These are phyloP conservation scores for Sabuloglossum arenarium DNA, from an alignment of 495 filamentous ascomycete species.

Conservation along the genomic window DNA sequence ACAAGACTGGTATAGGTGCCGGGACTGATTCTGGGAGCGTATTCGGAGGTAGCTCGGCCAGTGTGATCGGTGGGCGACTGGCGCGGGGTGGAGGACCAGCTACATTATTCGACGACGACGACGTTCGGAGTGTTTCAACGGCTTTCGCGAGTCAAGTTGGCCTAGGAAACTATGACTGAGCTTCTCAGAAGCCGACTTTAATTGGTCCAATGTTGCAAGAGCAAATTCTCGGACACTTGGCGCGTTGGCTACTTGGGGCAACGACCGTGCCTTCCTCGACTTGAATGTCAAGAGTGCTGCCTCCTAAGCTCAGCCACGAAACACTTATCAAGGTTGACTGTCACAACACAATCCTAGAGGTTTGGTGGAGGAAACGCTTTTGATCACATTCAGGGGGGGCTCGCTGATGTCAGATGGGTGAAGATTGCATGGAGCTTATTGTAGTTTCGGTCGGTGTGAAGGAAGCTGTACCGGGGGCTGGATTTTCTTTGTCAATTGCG, in stretches of 20 bases:
- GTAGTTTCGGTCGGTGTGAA: not conserved
- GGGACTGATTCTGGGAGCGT: constrained; percentile 39
- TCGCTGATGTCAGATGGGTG: not conserved
- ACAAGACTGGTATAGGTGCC: constrained; percentile 25
- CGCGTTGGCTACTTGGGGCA: not conserved
- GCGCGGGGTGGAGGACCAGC: constrained; percentile 19
- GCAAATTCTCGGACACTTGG: not conserved
- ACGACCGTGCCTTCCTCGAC: not conserved
- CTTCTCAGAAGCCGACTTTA: not conserved
- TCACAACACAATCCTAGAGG: no score
- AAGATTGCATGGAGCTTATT: not conserved
- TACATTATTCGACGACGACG: constrained; percentile 39
- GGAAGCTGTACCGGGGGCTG: not conserved
- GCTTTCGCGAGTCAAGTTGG: constrained; percentile 91
- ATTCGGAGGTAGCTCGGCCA: constrained; percentile 51
- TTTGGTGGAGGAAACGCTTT: not conserved
- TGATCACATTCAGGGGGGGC: not conserved
- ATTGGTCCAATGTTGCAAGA: not conserved
- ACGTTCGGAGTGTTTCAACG: constrained; percentile 85
- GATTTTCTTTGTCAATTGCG: not conserved
- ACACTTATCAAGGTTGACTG: not conserved
- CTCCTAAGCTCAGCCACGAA: not conserved
- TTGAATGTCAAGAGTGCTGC: not conserved
- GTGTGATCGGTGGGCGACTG: constrained; percentile 24
- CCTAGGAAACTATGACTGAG: constrained; percentile 72